Percentiles rank a stretch among this genome's conserved stretches.
phyloP scores from a whole-genome alignment of 2,329 filamentous ascomycete genomes.

The Coniochaeta pulveracea region DNA sequence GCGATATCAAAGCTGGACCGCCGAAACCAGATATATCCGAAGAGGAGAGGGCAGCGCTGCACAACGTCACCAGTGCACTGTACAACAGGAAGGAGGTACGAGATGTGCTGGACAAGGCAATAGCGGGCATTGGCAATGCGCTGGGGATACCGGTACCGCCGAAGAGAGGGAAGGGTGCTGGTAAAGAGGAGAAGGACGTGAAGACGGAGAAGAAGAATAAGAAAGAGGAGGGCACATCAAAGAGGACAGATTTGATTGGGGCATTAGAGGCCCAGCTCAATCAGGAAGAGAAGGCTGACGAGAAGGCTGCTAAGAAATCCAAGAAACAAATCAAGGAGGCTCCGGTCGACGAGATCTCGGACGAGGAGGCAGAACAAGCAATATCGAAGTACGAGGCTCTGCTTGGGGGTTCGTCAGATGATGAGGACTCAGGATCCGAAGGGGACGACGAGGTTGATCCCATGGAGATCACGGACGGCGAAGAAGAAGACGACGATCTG shows the following conservation, averaged over 20 bases:
- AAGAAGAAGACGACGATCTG: slow-evolving; percentile 11
- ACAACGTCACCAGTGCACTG: slow-evolving; percentile 48
- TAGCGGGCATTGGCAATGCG: slow-evolving; percentile 34
- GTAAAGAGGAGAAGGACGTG: slow-evolving; percentile 20
- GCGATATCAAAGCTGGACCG: slow-evolving; percentile 31
- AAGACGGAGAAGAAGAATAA: slow-evolving; percentile 16
- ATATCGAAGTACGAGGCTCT: slow-evolving; percentile 12
- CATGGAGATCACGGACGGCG: slow-evolving; percentile 14
- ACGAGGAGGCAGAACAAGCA: slow-evolving; percentile 11
- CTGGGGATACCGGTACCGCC: slow-evolving; percentile 37
- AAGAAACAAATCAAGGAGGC: slow-evolving; percentile 8
- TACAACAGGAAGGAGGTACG: slow-evolving; percentile 41
- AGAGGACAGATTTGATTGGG: slow-evolving; percentile 5
- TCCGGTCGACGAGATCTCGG: slow-evolving; percentile 11
- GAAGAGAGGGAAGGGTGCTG: slow-evolving; percentile 23
- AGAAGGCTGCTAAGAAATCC: slow-evolving; percentile 7
- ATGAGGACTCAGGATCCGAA: slow-evolving; percentile 24
- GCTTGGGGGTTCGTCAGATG: slow-evolving; percentile 14
- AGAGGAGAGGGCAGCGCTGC: slow-evolving; percentile 37
- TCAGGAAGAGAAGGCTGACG: slow-evolving; percentile 8
- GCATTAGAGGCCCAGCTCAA: no score
- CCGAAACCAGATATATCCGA: slow-evolving; percentile 39
- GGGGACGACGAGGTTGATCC: slow-evolving; percentile 25
- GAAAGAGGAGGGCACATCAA: neutral
- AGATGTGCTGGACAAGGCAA: slow-evolving; percentile 34